Evolutionary conservation across 805 yeast species (phyloP).

Genomic region (Suhomyces xylopsoci): DNA sequence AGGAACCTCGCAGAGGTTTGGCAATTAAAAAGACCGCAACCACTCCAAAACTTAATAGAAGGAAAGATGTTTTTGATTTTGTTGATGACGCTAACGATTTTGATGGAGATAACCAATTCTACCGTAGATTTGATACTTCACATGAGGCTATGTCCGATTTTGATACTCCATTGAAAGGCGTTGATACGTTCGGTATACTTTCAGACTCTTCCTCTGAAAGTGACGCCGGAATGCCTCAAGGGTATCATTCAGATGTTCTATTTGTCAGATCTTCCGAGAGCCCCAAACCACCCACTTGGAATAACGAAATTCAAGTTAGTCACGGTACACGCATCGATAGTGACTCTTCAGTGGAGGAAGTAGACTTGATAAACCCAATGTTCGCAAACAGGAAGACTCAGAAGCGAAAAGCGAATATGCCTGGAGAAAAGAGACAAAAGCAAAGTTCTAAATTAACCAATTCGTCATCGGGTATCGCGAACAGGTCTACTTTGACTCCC

Average conservation of each 20-base stretch:
- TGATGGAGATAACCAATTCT: slow-evolving; percentile 6
- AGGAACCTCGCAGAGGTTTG: slow-evolving; percentile 33
- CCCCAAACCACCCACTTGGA: neutral
- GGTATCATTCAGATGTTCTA: neutral
- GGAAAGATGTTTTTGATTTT: slow-evolving; percentile 12
- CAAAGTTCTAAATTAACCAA: neutral
- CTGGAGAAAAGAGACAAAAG: neutral
- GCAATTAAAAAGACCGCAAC: slow-evolving; percentile 26
- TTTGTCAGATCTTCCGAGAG: neutral
- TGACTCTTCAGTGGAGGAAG: slow-evolving; percentile 14
- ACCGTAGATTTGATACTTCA: slow-evolving; percentile 7
- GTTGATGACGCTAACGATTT: slow-evolving; percentile 18
- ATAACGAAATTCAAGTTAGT: neutral
- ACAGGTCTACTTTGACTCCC: neutral
- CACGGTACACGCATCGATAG: neutral
- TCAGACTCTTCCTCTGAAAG: slow-evolving; percentile 7
- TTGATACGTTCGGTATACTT: slow-evolving; percentile 9
- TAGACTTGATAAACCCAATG: slow-evolving; percentile 17
- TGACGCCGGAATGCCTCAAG: slow-evolving; percentile 1
- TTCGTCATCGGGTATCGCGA: neutral
- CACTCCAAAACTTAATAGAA: neutral
- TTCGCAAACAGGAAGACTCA: slow-evolving; percentile 6
- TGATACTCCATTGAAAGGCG: slow-evolving; percentile 2
- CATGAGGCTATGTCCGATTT: slow-evolving; percentile 8
- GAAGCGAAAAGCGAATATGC: neutral